These are phyloP conservation scores for Mimosa pudica DNA, from an alignment of 306 rosid species.

Conservation along the genomic window DNA sequence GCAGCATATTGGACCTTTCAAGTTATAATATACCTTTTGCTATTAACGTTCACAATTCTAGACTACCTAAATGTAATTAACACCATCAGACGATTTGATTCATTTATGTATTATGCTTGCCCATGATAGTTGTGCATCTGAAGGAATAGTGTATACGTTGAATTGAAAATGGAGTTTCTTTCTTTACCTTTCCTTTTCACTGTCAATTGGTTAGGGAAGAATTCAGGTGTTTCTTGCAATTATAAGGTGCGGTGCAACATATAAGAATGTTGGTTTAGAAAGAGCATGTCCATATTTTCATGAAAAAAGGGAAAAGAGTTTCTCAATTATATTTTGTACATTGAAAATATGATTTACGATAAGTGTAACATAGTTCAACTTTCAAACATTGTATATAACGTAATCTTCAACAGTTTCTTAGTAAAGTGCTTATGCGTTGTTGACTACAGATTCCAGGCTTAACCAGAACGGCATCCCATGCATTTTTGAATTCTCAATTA, in stretches of 20 bases:
- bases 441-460: slow-evolving; percentile 72
- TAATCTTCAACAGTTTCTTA: slow-evolving; percentile 22
- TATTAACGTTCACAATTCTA: slow-evolving; percentile 5
- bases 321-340: background rate
- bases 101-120: slow-evolving; percentile 9
- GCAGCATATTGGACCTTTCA: slow-evolving; percentile 7
- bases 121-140: slow-evolving; percentile 22
- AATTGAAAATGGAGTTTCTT: slow-evolving; percentile 10
- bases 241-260: slow-evolving; percentile 5
- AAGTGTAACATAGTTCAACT: slow-evolving; percentile 23
- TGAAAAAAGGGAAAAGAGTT: background rate
- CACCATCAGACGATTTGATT: slow-evolving; percentile 4
- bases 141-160: slow-evolving; percentile 1
- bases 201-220: background rate
- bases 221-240: slow-evolving; percentile 6
- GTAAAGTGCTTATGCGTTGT: slow-evolving; percentile 17
- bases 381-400: slow-evolving; percentile 9
- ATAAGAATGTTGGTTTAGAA: slow-evolving; percentile 26
- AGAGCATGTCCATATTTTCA: background rate
- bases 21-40: slow-evolving; percentile 11
- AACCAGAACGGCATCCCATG: slow-evolving; percentile 77
- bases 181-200: background rate
- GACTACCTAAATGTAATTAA: slow-evolving; percentile 15
- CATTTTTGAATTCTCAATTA: slow-evolving; percentile 79
- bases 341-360: slow-evolving; percentile 8